A percentile compares a stretch with the other conserved stretches of the same genome.
Evolutionary conservation across 805 yeast genomes (phyloP).

Genomic region (Lipomyces kockii): DNA sequence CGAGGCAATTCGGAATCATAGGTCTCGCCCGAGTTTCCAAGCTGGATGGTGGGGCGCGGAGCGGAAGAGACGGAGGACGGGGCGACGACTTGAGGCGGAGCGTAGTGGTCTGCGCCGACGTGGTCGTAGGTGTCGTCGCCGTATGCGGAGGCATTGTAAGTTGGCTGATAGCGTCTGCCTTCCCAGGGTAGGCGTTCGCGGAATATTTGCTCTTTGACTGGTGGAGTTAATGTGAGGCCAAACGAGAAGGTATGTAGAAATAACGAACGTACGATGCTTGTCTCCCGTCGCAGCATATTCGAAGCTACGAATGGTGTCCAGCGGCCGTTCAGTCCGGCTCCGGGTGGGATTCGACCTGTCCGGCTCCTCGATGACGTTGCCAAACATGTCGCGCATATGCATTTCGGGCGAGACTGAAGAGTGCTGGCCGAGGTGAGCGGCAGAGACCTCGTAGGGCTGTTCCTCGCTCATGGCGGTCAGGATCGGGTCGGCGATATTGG

Average conservation of each 20-base stretch:
- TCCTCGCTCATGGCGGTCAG: slow-evolving; percentile 91
- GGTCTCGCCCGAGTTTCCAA: slow-evolving; percentile 40
- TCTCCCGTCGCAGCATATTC: slow-evolving; percentile 96
- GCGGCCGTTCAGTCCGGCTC: slow-evolving; percentile 91
- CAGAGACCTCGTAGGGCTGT: slow-evolving; percentile 85
- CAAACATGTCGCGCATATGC: slow-evolving; percentile 80
- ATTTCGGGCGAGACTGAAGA: slow-evolving; percentile 56
- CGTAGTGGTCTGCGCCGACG: neutral
- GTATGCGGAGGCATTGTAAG: slow-evolving; percentile 48
- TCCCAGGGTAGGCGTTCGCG: slow-evolving; percentile 45
- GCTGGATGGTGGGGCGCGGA: slow-evolving; percentile 37
- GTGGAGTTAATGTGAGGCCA: neutral
- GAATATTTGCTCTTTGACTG: slow-evolving; percentile 45
- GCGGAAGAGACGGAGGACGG: slow-evolving; percentile 20
- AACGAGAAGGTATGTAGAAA: neutral
- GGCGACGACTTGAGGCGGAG: neutral
- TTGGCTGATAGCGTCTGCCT: slow-evolving; percentile 36
- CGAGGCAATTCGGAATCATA: slow-evolving; percentile 45
- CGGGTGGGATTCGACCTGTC: slow-evolving; percentile 95
- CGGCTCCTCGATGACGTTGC: slow-evolving; percentile 73
- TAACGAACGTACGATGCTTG: slow-evolving; percentile 37
- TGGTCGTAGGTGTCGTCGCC: slow-evolving; percentile 44
- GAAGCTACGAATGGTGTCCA: slow-evolving; percentile 92
- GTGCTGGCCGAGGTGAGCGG: slow-evolving; percentile 46
- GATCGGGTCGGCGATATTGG: slow-evolving; percentile 67